Conservation (phyloP, 2,329 filamentous ascomycete genomes). For the Lachnellula arida region DNA sequence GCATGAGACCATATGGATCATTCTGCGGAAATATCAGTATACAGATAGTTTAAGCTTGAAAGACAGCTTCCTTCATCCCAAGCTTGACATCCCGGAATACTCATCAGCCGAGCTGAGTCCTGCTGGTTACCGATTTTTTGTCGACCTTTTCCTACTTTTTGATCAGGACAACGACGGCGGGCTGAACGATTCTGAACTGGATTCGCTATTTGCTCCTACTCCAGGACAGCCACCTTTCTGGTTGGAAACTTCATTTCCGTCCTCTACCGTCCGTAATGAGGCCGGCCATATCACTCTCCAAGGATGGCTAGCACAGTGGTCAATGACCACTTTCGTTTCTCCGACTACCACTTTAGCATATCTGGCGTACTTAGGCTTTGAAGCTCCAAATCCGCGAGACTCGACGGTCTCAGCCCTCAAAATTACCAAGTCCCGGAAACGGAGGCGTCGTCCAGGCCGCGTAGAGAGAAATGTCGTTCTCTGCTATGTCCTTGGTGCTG, state of each 20-base stretch:
- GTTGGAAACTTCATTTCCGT: constrained; percentile 85
- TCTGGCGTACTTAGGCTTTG: constrained; percentile 92
- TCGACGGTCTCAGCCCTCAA: constrained; percentile 82
- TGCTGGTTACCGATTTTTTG: constrained; percentile 93
- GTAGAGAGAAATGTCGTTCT: constrained; percentile 93
- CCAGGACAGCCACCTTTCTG: constrained; percentile 84
- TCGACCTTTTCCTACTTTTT: constrained; percentile 89
- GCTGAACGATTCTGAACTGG: constrained; percentile 78
- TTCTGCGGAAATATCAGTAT: constrained; percentile 90
- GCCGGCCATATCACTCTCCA: constrained; percentile 93
- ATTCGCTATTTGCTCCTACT: constrained; percentile 85
- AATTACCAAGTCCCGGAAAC: constrained; percentile 85
- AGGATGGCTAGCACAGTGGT: constrained; percentile 98
- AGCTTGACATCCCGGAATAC: constrained; percentile 88
- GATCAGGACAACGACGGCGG: constrained; percentile 98
- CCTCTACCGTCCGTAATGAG: constrained; percentile 91
- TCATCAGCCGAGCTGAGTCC: constrained; percentile 92
- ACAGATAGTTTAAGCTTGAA: constrained; percentile 91
- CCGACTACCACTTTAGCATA: constrained; percentile 95
- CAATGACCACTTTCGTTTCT: constrained; percentile 97
- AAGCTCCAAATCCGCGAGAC: constrained; percentile 70
- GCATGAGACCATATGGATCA: constrained; percentile 98
- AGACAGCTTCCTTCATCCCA: constrained; percentile 86
- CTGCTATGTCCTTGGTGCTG: constrained; percentile 84
- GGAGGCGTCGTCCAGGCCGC: constrained; percentile 72